Evolutionary conservation across 768 basidiomycete genomes (phyloP).

Genomic region (Rhizopogon vinicolor): DNA sequence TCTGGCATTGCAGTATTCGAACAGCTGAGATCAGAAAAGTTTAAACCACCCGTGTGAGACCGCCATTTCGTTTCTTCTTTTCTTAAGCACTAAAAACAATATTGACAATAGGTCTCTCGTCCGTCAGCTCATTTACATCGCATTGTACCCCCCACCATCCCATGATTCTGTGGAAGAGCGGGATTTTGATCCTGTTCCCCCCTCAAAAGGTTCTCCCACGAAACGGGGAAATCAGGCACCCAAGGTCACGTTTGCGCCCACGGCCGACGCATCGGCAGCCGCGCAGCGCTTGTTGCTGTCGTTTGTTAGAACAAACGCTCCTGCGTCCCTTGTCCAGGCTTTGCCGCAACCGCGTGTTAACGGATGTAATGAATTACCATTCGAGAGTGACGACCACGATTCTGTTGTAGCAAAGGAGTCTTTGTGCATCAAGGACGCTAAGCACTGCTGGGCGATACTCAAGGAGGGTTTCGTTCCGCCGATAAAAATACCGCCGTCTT

Average conservation of each 20-base stretch:
- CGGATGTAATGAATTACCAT: slow-evolving; percentile 3
- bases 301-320: slow-evolving; percentile 52
- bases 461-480: slow-evolving; percentile 47
- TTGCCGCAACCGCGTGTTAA: slow-evolving; percentile 44
- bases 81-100: not conserved
- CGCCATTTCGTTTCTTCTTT: slow-evolving; percentile 3
- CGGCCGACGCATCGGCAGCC: slow-evolving; percentile 41
- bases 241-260: slow-evolving; percentile 37
- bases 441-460: slow-evolving; percentile 60
- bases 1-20: slow-evolving; percentile 59
- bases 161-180: slow-evolving; percentile 12
- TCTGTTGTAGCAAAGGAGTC: slow-evolving; percentile 56
- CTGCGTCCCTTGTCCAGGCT: slow-evolving; percentile 47
- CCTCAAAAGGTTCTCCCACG: slow-evolving; percentile 41
- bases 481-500: slow-evolving; percentile 13
- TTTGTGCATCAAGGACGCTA: slow-evolving; percentile 45
- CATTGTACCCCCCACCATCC: slow-evolving; percentile 51
- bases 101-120: slow-evolving; percentile 47
- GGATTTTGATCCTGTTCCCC: slow-evolving; percentile 24
- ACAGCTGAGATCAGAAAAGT: slow-evolving; percentile 53
- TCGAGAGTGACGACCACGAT: slow-evolving; percentile 35
- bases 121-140: slow-evolving; percentile 64
- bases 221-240: slow-evolving; percentile 40
- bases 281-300: slow-evolving; percentile 53
- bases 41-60: slow-evolving; percentile 59